Evolutionary conservation across 2,329 filamentous ascomycete genomes (phyloP), one percentile per base, ranked within the genome.

Genomic region (Beauveria brongniartii): DNA sequence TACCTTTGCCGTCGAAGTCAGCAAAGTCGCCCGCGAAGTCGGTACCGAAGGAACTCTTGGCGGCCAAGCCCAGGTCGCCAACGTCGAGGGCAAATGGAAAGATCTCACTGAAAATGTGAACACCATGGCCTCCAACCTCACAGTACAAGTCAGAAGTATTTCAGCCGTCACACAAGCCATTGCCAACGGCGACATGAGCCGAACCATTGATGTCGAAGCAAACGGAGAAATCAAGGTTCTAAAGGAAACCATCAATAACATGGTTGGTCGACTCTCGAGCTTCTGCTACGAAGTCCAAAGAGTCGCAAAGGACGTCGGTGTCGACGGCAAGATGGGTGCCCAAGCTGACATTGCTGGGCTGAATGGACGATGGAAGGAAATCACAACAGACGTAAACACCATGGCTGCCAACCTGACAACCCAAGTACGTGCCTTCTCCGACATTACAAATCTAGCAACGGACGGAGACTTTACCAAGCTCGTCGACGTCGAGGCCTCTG

Each of bases 221-320:
- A 92, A 93, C 74, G 93, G 93, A 75, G 93, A 97, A 75, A 96
- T 97, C 65, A 84, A 94, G 65, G 88, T 96, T 3, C 78, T 97
- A 57, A 97, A 97, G 72, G 91, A 95, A 70, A 97, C 93, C 48
- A 96, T 97, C 78, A 97, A 97, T 73, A 93, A 97, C 85, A 97
- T 97, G 93, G 93, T 97, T 66, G 92, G 92, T 72, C 86, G 93
- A 64, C 78, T 99, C 55, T 95, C 94, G 63, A 93, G 93, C 65
- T 97, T 97, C 83, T 96, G 92, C 61, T 92, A 95, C 67, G 92
- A 96, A 71, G 89, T 99, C 65, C 94, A 97, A 76, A 85, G 92
- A 67, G 93, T 99, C 34, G 93, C 93, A 62, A 92, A 94, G 69
- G 94, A 97, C 73, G 94, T 97, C 67, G 93, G 93, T 66, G 93